Evolutionary conservation across 805 yeast species (phyloP).

Genomic region (Diddensiella transvaalensis): DNA sequence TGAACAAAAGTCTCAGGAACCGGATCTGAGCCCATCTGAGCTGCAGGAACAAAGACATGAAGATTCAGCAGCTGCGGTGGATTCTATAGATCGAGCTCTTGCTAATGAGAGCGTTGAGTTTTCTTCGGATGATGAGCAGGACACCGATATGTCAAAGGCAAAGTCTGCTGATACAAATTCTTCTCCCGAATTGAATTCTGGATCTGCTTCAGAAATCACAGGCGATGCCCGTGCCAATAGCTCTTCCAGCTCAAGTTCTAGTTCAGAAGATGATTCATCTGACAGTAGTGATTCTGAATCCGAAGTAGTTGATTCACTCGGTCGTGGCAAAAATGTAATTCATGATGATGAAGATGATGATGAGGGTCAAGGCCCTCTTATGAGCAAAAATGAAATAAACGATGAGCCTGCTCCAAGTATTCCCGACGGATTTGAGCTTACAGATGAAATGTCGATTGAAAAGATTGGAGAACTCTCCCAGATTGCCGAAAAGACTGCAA

Average conservation of each 20-base stretch:
- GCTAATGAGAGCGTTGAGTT: conserved; percentile 15
- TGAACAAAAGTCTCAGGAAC: no score
- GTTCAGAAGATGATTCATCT: conserved; percentile 23
- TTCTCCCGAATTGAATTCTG: conserved; percentile 28
- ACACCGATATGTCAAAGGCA: conserved; percentile 9
- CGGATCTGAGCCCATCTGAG: no score
- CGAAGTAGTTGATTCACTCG: conserved; percentile 19
- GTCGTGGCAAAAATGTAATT: conserved; percentile 12
- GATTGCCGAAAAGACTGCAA: conserved; percentile 66
- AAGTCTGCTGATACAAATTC: conserved; percentile 10
- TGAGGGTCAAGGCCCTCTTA: conserved; percentile 53
- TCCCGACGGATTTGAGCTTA: conserved; percentile 62
- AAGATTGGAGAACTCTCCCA: conserved; percentile 66
- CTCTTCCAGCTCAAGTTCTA: conserved; percentile 1
- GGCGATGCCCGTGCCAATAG: neutral
- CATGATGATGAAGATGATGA: conserved; percentile 24
- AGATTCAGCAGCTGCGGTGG: conserved; percentile 3
- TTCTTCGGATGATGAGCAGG: conserved; percentile 25
- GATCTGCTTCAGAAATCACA: conserved; percentile 18
- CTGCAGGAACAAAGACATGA: neutral
- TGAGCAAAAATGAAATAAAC: conserved; percentile 69
- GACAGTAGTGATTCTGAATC: conserved; percentile 19
- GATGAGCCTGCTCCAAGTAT: conserved; percentile 66
- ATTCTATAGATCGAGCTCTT: conserved; percentile 21
- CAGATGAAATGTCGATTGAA: conserved; percentile 61